Percentiles rank a stretch among this genome's conserved stretches.
Evolutionary conservation across 192 early-diverging fungal species (phyloP).

Genomic region (Spizellomyces punctatus): DNA sequence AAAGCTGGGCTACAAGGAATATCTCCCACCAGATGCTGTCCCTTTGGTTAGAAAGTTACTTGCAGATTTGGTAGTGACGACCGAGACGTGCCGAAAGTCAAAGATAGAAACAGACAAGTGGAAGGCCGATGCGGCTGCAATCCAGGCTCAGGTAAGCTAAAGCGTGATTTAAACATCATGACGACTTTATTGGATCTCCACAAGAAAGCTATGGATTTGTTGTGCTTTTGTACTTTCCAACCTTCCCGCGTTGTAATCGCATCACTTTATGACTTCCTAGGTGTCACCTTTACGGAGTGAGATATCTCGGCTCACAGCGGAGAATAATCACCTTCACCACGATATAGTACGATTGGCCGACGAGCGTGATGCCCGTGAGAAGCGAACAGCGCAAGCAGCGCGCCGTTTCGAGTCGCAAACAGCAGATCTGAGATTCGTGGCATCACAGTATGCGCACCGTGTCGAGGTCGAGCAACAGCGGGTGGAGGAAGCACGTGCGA

Average conservation of each 20-base stretch:
- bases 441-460: slow-evolving; percentile 44
- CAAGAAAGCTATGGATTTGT: too few species aligned
- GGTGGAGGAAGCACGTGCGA: slow-evolving; percentile 38
- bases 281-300: slow-evolving; percentile 43
- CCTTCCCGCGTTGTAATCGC: neutral
- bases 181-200: too few species aligned
- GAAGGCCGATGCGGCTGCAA: neutral
- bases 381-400: slow-evolving; percentile 12
- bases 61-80: slow-evolving; percentile 50
- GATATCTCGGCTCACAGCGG: slow-evolving; percentile 44
- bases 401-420: slow-evolving; percentile 37
- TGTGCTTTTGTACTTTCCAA: too few species aligned
- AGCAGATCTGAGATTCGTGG: slow-evolving; percentile 50
- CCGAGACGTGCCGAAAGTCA: slow-evolving; percentile 39
- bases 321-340: slow-evolving; percentile 54
- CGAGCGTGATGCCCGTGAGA: slow-evolving; percentile 41
- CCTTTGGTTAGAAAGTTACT: slow-evolving; percentile 46
- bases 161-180: too few species aligned
- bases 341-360: slow-evolving; percentile 44
- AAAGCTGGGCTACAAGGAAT: slow-evolving; percentile 49
- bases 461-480: slow-evolving; percentile 40
- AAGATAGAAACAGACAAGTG: slow-evolving; percentile 35
- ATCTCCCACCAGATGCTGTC: slow-evolving; percentile 30
- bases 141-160: too few species aligned
- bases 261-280: slow-evolving; percentile 14